Conservation (phyloP, 73 alveolate genomes). For the Uronychia setigera region DNA sequence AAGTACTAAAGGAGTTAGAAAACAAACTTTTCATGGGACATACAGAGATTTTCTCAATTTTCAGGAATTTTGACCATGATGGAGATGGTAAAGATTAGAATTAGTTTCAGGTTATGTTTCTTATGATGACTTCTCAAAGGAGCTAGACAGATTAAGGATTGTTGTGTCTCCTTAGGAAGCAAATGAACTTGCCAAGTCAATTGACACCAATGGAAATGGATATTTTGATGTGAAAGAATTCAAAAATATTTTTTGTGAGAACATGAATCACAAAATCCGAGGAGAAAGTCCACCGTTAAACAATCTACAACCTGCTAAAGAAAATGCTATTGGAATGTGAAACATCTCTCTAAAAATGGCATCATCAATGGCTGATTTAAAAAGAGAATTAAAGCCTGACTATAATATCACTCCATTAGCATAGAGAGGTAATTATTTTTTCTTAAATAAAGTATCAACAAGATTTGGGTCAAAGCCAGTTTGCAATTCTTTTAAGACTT, state of each 20-base stretch:
- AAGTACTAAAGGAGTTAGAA: slow-evolving; percentile 50
- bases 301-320: not conserved
- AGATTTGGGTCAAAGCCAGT: not conserved
- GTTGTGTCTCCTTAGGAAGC: slow-evolving; percentile 31
- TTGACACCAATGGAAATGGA: slow-evolving; percentile 56
- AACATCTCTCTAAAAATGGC: not conserved
- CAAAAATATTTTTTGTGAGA: slow-evolving; percentile 25
- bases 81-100: slow-evolving; percentile 35
- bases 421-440: too few relatives aligned
- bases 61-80: slow-evolving; percentile 54
- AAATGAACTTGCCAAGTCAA: slow-evolving; percentile 10
- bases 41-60: slow-evolving; percentile 26
- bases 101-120: slow-evolving; percentile 34
- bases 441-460: not conserved
- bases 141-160: slow-evolving; percentile 18
- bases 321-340: not conserved
- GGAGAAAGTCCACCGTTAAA: not conserved
- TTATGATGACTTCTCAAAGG: slow-evolving; percentile 57
- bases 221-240: slow-evolving; percentile 54
- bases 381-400: not conserved
- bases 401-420: too few relatives aligned
- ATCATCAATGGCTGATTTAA: not conserved
- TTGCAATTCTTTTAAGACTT: not conserved
- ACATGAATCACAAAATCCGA: slow-evolving; percentile 5
- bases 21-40: slow-evolving; percentile 48